Conservation (phyloP, 129 eudicot genomes). For the Flaveria brownii region DNA sequence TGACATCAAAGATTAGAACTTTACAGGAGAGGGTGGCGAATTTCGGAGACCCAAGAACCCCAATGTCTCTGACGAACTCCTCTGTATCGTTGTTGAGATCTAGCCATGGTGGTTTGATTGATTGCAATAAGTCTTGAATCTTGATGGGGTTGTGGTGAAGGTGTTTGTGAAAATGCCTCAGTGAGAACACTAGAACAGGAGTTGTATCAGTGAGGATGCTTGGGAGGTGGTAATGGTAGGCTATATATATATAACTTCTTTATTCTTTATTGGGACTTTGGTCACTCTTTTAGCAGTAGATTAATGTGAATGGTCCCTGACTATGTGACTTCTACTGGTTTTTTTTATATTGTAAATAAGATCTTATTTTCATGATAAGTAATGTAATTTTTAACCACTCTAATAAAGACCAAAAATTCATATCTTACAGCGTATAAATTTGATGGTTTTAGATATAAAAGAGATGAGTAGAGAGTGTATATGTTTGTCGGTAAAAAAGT, state of each 20-base stretch:
- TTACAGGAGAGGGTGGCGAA: slow-evolving; percentile 94
- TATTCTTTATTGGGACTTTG: slow-evolving; percentile 41
- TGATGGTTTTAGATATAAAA: no score
- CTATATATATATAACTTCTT: slow-evolving; percentile 9
- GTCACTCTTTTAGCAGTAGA: slow-evolving; percentile 54
- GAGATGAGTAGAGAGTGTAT: no score
- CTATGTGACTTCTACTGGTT: background rate
- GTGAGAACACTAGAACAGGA: slow-evolving; percentile 22
- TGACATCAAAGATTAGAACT: background rate
- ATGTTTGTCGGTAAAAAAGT: no score
- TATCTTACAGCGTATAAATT: no score
- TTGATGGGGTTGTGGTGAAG: slow-evolving; percentile 3
- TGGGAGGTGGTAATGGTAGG: slow-evolving; percentile 26
- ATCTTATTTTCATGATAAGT: no score
- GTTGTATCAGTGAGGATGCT: background rate
- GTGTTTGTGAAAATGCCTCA: slow-evolving; percentile 41
- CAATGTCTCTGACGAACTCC: slow-evolving; percentile 98
- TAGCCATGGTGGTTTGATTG: slow-evolving; percentile 55
- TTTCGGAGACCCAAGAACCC: slow-evolving; percentile 99
- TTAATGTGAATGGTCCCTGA: slow-evolving; percentile 41
- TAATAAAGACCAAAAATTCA: no score
- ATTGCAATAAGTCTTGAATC: background rate
- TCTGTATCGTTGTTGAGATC: slow-evolving; percentile 81
- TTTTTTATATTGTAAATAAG: background rate
- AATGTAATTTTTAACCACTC: no score